Conservation (phyloP, 1,139 yeast genomes). For the Saccharomyces hybrid region DNA sequence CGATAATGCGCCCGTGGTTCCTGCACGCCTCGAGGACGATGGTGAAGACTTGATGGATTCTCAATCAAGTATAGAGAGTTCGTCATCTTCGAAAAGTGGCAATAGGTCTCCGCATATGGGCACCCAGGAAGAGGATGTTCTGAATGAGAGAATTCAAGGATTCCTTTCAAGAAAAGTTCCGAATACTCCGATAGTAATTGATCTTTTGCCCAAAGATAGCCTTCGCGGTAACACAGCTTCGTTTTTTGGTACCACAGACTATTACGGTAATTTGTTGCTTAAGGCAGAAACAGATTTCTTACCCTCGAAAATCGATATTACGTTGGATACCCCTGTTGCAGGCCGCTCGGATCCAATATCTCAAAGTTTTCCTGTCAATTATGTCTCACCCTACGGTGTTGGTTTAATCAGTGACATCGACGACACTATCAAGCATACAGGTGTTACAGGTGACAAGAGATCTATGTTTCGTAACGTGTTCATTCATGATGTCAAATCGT, state of each 20-base stretch:
- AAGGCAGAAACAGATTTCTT: conserved; percentile 44
- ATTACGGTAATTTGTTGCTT: conserved; percentile 50
- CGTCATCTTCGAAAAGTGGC: conserved; percentile 1
- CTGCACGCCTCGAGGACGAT: conserved; percentile 21
- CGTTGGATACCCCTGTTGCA: conserved; percentile 20
- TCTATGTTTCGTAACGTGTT: conserved; percentile 73
- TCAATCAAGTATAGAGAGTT: neutral
- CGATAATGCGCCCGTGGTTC: neutral
- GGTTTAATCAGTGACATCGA: conserved; percentile 89
- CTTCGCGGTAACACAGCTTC: conserved; percentile 25
- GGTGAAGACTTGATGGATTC: conserved; percentile 4
- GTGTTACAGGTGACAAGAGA: conserved; percentile 81
- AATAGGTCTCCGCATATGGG: conserved; percentile 2
- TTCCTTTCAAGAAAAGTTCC: conserved; percentile 56
- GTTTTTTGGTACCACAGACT: conserved; percentile 42
- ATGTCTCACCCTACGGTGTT: conserved; percentile 34
- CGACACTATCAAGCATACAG: conserved; percentile 86
- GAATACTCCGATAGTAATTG: conserved; percentile 42
- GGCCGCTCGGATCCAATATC: conserved; percentile 11
- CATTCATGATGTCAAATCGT: conserved; percentile 52
- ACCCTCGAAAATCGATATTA: conserved; percentile 41
- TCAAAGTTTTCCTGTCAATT: conserved; percentile 11
- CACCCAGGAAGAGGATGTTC: conserved; percentile 28
- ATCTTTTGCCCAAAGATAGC: conserved; percentile 41
- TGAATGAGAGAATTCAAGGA: conserved; percentile 50